These are phyloP conservation scores for Lepiota venenata DNA, from an alignment of 768 basidiomycete species.

Conservation along the genomic window DNA sequence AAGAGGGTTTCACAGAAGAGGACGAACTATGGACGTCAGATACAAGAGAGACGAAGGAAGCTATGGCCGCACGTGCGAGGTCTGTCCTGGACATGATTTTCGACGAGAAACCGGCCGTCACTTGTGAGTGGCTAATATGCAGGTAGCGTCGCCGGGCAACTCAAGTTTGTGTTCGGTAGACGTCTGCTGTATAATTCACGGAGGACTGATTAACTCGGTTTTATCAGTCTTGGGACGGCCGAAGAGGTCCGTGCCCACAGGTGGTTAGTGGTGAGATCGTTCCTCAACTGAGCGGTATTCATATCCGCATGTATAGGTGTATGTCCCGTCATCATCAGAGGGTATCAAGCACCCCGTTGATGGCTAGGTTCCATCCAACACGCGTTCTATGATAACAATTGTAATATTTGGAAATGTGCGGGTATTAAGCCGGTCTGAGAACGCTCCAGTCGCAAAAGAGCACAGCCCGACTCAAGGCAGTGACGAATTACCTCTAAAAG, in stretches of 20 bases:
- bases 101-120: constrained; percentile 33
- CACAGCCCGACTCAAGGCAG: too few species aligned
- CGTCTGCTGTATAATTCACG: constrained; percentile 66
- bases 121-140: constrained; percentile 36
- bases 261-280: constrained; percentile 42
- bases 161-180: constrained; percentile 31
- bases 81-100: constrained; percentile 57
- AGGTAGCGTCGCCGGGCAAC: not conserved
- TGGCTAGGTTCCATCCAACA: not conserved
- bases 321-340: constrained; percentile 6
- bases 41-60: constrained; percentile 46
- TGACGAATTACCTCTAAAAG: too few species aligned
- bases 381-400: not conserved
- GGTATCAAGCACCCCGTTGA: not conserved
- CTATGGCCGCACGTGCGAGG: constrained; percentile 45
- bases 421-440: too few species aligned
- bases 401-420: too few species aligned
- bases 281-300: not conserved
- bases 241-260: constrained; percentile 50
- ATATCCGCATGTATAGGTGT: not conserved
- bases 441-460: too few species aligned
- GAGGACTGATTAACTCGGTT: constrained; percentile 58
- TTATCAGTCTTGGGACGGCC: constrained; percentile 44
- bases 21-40: constrained; percentile 59
- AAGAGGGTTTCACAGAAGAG: constrained; percentile 55